Percentiles rank a stretch among this genome's conserved stretches.
phyloP scores from a whole-genome alignment of 2,329 filamentous ascomycete species.

The Corniculantispora saksenae region DNA sequence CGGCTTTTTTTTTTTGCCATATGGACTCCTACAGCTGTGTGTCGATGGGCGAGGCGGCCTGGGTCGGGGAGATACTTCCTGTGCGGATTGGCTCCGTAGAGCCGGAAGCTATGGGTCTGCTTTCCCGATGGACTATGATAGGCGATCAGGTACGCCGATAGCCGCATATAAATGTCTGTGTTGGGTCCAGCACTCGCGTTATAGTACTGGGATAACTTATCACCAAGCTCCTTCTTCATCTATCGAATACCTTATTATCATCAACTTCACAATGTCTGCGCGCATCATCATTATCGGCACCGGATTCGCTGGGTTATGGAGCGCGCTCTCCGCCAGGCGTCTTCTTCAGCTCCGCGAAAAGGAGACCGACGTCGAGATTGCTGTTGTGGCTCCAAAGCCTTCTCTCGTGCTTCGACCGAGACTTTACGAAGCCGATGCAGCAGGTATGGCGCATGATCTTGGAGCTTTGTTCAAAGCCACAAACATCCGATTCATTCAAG shows the following conservation, averaged over 20 bases:
- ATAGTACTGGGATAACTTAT: neutral
- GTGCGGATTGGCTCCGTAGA: too few species aligned
- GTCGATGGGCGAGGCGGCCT: too few species aligned
- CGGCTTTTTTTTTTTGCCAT: too few species aligned
- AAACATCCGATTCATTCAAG: slow-evolving; percentile 30
- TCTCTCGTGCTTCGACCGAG: slow-evolving; percentile 35
- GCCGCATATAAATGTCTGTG: neutral
- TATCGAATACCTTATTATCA: too few species aligned
- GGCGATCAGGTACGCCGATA: neutral
- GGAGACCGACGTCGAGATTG: slow-evolving; percentile 28
- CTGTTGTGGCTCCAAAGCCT: slow-evolving; percentile 35
- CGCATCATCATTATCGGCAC: slow-evolving; percentile 31
- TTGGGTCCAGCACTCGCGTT: neutral
- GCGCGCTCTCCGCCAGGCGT: slow-evolving; percentile 36
- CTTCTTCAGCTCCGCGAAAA: slow-evolving; percentile 29
- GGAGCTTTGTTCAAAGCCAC: slow-evolving; percentile 29
- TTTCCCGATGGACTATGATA: neutral
- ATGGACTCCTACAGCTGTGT: too few species aligned
- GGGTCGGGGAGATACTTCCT: too few species aligned
- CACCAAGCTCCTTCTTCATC: neutral
- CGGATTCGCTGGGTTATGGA: slow-evolving; percentile 40
- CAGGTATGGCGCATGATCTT: slow-evolving; percentile 27
- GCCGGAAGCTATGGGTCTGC: neutral
- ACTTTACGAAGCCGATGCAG: slow-evolving; percentile 36
- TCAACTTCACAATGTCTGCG: neutral